These are phyloP conservation scores for Artemisia annua DNA, from an alignment of 129 eudicot genomes.

Conservation along the genomic window DNA sequence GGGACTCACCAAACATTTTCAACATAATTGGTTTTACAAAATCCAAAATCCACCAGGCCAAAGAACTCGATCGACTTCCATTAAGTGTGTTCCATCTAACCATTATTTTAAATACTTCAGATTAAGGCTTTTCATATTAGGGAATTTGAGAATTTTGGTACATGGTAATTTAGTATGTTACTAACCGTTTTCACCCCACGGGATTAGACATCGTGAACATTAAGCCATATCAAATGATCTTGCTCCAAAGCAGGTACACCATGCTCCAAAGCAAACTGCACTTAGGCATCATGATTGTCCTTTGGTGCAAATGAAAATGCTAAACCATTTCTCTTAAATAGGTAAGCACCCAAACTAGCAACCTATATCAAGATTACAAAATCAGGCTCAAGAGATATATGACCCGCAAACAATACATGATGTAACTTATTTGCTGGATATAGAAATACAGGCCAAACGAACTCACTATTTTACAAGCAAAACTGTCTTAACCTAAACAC, in stretches of 20 bases:
- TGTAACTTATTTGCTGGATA: too few species aligned
- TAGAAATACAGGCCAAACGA: too few species aligned
- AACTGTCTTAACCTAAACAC: not conserved
- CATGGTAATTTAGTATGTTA: not conserved
- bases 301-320: conserved; percentile 94
- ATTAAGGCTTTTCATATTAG: not conserved
- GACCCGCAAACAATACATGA: not conserved
- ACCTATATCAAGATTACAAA: conserved; percentile 45
- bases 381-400: conserved; percentile 5
- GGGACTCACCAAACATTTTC: too few species aligned
- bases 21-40: too few species aligned
- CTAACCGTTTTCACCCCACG: conserved; percentile 79
- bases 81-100: conserved; percentile 79
- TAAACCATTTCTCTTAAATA: conserved; percentile 84
- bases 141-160: not conserved
- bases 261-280: conserved; percentile 88
- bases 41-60: conserved; percentile 98
- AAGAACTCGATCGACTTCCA: conserved; percentile 97
- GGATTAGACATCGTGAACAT: conserved; percentile 84
- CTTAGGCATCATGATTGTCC: conserved; percentile 97
- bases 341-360: conserved; percentile 97
- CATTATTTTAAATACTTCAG: not conserved
- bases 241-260: conserved; percentile 96
- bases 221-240: conserved; percentile 97
- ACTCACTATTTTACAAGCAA: not conserved